Evolutionary conservation across 2,329 filamentous ascomycete genomes (phyloP).

Genomic region (Alternaria rosae): DNA sequence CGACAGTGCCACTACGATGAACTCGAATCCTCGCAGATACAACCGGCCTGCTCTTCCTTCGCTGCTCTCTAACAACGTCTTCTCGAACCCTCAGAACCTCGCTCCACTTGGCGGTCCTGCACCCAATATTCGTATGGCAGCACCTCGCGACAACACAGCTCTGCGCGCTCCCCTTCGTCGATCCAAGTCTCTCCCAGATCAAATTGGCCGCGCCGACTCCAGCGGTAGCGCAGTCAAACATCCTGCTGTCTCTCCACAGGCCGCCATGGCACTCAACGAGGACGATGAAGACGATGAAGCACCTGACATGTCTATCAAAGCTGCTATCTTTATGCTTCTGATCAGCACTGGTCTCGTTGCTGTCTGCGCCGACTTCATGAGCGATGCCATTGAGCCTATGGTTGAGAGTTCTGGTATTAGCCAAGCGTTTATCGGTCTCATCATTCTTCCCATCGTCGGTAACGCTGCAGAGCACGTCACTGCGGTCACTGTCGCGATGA

Average conservation of each 20-base stretch:
- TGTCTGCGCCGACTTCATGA: constrained; percentile 74
- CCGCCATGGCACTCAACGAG: constrained; percentile 26
- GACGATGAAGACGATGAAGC: constrained; percentile 41
- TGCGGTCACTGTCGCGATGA: constrained; percentile 78
- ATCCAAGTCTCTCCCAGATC: constrained; percentile 47
- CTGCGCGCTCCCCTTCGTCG: constrained; percentile 36
- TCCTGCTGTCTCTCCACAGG: constrained; percentile 29
- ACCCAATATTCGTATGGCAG: constrained; percentile 43
- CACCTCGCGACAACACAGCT: constrained; percentile 25
- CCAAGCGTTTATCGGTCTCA: constrained; percentile 79
- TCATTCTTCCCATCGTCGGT: constrained; percentile 82
- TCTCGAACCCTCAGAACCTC: constrained; percentile 55
- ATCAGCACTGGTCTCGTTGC: constrained; percentile 66
- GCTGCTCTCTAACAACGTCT: constrained; percentile 75
- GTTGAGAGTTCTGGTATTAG: constrained; percentile 67
- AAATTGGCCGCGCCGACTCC: constrained; percentile 39
- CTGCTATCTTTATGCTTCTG: constrained; percentile 63
- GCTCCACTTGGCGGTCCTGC: constrained; percentile 40
- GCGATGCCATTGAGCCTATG: constrained; percentile 74
- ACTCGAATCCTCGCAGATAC: constrained; percentile 59
- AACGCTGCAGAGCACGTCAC: constrained; percentile 85
- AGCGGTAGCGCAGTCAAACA: constrained; percentile 25
- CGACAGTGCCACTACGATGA: constrained; percentile 52
- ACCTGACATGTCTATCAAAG: constrained; percentile 63
- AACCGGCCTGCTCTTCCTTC: constrained; percentile 68